Evolutionary conservation across 2,329 filamentous ascomycete genomes (phyloP).

Genomic region (Colletotrichum phormii): DNA sequence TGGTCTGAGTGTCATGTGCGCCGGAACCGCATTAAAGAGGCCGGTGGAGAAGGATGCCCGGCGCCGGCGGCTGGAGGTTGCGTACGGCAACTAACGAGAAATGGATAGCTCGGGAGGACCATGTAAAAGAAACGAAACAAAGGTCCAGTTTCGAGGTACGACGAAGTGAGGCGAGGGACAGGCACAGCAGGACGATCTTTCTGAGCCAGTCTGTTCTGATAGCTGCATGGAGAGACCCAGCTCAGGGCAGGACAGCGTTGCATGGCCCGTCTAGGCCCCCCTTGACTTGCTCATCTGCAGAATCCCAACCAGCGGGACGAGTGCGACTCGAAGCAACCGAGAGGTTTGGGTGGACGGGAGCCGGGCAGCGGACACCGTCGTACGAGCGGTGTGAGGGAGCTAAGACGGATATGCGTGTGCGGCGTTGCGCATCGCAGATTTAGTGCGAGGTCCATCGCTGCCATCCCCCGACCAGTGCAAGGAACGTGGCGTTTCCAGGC

Average conservation of each 20-base stretch:
- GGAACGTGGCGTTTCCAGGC: constrained; percentile 33
- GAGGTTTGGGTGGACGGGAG: constrained; percentile 23
- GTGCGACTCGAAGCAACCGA: background rate
- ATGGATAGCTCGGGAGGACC: constrained; percentile 30
- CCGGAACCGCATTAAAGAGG: constrained; percentile 32
- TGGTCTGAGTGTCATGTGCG: constrained; percentile 34
- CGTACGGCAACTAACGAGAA: constrained; percentile 30
- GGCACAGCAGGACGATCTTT: background rate
- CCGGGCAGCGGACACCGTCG: constrained; percentile 1
- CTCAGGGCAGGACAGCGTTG: constrained; percentile 27
- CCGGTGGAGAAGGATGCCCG: constrained; percentile 29
- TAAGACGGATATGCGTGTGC: constrained; percentile 37
- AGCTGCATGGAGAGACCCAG: constrained; percentile 33
- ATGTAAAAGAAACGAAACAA: constrained; percentile 35
- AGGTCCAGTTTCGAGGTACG: constrained; percentile 23
- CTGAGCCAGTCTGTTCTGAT: constrained; percentile 16
- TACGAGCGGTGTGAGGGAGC: constrained; percentile 34
- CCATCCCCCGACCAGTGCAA: constrained; percentile 29
- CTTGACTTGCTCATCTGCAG: constrained; percentile 25
- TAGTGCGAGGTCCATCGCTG: constrained; percentile 36
- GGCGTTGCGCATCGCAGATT: constrained; percentile 37
- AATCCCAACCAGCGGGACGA: constrained; percentile 27
- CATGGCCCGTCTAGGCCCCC: constrained; percentile 30
- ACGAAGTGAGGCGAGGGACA: constrained; percentile 26
- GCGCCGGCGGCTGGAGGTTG: constrained; percentile 23